Evolutionary conservation across 2,329 filamentous ascomycete species (phyloP).

Genomic region (Pseudogymnoascus pannorum): DNA sequence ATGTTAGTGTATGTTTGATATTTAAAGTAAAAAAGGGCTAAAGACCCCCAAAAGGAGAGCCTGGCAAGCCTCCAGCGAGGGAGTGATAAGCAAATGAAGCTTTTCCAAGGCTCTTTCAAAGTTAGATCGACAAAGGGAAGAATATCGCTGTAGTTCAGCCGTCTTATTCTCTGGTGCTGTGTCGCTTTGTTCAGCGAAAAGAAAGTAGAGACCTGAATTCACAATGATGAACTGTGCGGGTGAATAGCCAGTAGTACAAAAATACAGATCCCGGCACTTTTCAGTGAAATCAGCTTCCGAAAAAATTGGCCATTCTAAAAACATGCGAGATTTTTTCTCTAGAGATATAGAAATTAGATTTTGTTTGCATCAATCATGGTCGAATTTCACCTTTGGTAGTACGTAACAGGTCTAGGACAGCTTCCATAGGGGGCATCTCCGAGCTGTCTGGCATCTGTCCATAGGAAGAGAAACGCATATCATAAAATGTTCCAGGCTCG

Average conservation of each 20-base stretch:
- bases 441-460: background rate
- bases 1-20: background rate
- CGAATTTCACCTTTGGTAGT: conserved; percentile 12
- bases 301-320: conserved; percentile 8
- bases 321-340: conserved; percentile 10
- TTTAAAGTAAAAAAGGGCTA: background rate
- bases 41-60: conserved; percentile 12
- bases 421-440: conserved; percentile 15
- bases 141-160: conserved; percentile 11
- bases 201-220: conserved; percentile 14
- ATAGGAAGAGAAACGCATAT: conserved; percentile 10
- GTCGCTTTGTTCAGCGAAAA: conserved; percentile 13
- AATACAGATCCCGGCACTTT: conserved; percentile 12
- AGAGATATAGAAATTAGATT: background rate
- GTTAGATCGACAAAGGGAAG: conserved; percentile 10
- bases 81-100: conserved; percentile 11
- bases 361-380: background rate
- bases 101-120: conserved; percentile 12
- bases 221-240: conserved; percentile 14
- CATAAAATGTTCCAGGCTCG: background rate
- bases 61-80: conserved; percentile 10
- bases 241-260: background rate
- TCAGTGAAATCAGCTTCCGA: conserved; percentile 10
- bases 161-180: background rate
- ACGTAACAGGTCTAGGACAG: conserved; percentile 14